phyloP scores from a whole-genome alignment of 768 basidiomycete genomes.

The Rhizopogon rudus region DNA sequence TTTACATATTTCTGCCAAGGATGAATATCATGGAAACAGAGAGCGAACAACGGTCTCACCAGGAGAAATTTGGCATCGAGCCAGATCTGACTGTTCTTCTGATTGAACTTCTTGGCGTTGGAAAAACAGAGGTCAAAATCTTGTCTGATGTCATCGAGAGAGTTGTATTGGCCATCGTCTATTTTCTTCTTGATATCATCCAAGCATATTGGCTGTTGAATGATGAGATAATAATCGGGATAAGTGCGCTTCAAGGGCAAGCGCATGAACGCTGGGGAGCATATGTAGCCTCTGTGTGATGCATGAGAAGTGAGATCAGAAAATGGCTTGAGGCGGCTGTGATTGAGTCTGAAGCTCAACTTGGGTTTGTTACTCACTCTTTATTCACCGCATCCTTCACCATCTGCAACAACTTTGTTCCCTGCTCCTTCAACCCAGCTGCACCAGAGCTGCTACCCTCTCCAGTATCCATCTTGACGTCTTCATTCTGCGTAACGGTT shows the following conservation, averaged over 20 bases:
- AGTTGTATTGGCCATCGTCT: conserved; percentile 51
- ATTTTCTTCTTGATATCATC: conserved; percentile 85
- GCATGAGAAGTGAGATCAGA: conserved; percentile 30
- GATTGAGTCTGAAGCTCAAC: conserved; percentile 15
- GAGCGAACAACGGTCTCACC: conserved; percentile 39
- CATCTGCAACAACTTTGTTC: conserved; percentile 68
- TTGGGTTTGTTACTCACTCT: conserved; percentile 68
- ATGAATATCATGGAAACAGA: conserved; percentile 2
- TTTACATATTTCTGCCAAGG: conserved; percentile 39
- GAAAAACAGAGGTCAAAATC: conserved; percentile 77
- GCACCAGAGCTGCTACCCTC: conserved; percentile 22
- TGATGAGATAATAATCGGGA: conserved; percentile 83
- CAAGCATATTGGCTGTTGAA: conserved; percentile 78
- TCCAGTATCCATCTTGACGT: conserved; percentile 9
- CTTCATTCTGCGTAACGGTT: conserved; percentile 24
- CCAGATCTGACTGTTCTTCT: conserved; percentile 74
- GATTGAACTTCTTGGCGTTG: conserved; percentile 81
- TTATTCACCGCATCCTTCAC: conserved; percentile 82
- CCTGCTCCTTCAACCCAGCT: conserved; percentile 53
- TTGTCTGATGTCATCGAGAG: conserved; percentile 59
- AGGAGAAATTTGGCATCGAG: conserved; percentile 77
- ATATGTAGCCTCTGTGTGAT: conserved; percentile 51
- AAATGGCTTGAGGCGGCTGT: conserved; percentile 32
- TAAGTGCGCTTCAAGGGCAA: conserved; percentile 69
- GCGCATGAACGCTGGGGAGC: conserved; percentile 63